phyloP scores from a whole-genome alignment of 306 rosid species.

The Lathyrus sativus region DNA sequence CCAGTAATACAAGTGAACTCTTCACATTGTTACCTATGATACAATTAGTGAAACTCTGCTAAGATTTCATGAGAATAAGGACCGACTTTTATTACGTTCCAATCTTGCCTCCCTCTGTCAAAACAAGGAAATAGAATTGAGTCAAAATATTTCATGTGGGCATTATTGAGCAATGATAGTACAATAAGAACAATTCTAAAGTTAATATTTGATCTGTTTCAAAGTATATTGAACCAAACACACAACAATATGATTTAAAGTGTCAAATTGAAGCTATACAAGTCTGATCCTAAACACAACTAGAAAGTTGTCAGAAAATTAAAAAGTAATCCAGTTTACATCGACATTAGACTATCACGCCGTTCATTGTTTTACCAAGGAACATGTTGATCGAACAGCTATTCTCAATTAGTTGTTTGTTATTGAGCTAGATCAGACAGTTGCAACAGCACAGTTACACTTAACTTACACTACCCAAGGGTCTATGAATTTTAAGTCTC shows the following conservation, averaged over 20 bases:
- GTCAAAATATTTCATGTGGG: slow-evolving; percentile 6
- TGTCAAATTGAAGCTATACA: not conserved
- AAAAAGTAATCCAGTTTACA: not conserved
- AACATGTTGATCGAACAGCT: slow-evolving; percentile 9
- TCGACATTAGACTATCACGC: not conserved
- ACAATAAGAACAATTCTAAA: slow-evolving; percentile 5
- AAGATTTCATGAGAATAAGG: slow-evolving; percentile 74
- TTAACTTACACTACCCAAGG: slow-evolving; percentile 12
- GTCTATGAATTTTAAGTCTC: not conserved
- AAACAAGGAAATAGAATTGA: slow-evolving; percentile 38
- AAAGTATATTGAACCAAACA: too few species aligned
- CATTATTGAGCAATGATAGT: slow-evolving; percentile 15
- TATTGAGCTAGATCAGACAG: not conserved
- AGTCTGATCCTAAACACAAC: not conserved
- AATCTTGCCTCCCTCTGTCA: slow-evolving; percentile 87
- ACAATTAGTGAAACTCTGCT: slow-evolving; percentile 25
- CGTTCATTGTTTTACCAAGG: slow-evolving; percentile 5
- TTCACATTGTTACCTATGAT: slow-evolving; percentile 18
- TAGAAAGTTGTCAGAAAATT: not conserved
- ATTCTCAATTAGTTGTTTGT: slow-evolving; percentile 7
- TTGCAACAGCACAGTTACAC: slow-evolving; percentile 14
- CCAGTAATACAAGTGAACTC: not conserved
- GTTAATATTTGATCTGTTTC: not conserved
- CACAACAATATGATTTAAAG: too few species aligned
- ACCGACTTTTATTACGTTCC: slow-evolving; percentile 77